phyloP scores from a whole-genome alignment of 441 rosid species.

The Euphorbia celastroides region DNA sequence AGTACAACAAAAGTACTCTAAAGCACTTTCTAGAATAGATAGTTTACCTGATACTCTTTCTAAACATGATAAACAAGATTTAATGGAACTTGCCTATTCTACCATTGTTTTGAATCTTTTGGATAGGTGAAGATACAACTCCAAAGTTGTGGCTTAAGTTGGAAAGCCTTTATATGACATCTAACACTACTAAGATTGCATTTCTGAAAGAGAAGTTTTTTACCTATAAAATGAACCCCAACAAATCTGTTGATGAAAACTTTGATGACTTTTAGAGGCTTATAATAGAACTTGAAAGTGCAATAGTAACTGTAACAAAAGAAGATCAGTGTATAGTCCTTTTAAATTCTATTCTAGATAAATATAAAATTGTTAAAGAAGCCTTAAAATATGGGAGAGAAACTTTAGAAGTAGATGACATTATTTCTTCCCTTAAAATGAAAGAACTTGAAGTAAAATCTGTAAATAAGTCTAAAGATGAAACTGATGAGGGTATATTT shows the following conservation, averaged over 20 bases:
- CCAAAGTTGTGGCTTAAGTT: background rate
- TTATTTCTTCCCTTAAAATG: background rate
- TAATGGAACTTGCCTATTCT: background rate
- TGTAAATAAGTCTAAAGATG: background rate
- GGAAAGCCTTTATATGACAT: background rate
- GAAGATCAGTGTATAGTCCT: background rate
- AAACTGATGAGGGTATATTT: background rate
- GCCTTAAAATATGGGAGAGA: background rate
- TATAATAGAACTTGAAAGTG: background rate
- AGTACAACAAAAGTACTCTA: background rate
- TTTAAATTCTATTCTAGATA: background rate
- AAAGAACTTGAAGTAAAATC: background rate
- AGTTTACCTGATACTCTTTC: background rate
- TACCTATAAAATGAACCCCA: background rate
- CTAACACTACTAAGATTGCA: background rate
- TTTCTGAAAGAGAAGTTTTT: background rate
- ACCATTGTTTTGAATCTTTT: background rate
- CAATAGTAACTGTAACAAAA: background rate
- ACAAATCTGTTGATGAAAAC: background rate
- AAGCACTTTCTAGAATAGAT: too few species aligned
- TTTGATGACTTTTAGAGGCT: background rate
- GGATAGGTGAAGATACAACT: background rate
- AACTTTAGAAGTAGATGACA: background rate
- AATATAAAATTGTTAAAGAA: background rate
- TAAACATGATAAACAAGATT: background rate